Conservation (phyloP, 345 rosid species). For the Lepidium africanum region DNA sequence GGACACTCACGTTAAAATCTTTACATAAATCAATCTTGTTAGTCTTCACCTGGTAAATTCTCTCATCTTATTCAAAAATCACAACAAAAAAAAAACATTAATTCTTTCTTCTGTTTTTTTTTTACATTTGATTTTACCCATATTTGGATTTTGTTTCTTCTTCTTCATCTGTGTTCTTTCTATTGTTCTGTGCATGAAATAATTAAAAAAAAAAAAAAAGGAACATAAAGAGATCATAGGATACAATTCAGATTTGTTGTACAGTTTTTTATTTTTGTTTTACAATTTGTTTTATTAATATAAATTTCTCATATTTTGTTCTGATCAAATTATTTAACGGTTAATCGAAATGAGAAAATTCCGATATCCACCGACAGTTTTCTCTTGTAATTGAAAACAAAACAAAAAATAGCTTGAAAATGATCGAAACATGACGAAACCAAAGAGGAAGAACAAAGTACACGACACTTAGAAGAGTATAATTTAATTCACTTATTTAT, state of each 20-base stretch:
- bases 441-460: slow-evolving; percentile 1
- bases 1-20: slow-evolving; percentile 31
- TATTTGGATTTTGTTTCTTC: slow-evolving; percentile 20
- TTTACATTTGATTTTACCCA: background rate
- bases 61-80: background rate
- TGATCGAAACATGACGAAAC: slow-evolving; percentile 2
- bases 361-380: slow-evolving; percentile 9
- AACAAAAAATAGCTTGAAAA: background rate
- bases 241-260: slow-evolving; percentile 21
- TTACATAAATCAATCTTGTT: too few relatives aligned
- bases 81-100: background rate
- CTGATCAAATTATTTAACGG: background rate
- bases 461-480: slow-evolving; percentile 8
- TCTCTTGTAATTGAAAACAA: background rate
- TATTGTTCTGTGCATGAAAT: slow-evolving; percentile 28
- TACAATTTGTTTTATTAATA: background rate
- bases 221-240: background rate
- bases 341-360: background rate
- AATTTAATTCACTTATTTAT: background rate
- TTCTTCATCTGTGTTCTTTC: slow-evolving; percentile 21
- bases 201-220: background rate
- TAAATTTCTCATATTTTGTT: background rate
- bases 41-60: slow-evolving; percentile 13
- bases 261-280: background rate
- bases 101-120: slow-evolving; percentile 2